A percentile compares a stretch with the other conserved stretches of the same genome.
phyloP scores from a whole-genome alignment of 768 basidiomycete genomes.

The Lanmaoa rubissima region DNA sequence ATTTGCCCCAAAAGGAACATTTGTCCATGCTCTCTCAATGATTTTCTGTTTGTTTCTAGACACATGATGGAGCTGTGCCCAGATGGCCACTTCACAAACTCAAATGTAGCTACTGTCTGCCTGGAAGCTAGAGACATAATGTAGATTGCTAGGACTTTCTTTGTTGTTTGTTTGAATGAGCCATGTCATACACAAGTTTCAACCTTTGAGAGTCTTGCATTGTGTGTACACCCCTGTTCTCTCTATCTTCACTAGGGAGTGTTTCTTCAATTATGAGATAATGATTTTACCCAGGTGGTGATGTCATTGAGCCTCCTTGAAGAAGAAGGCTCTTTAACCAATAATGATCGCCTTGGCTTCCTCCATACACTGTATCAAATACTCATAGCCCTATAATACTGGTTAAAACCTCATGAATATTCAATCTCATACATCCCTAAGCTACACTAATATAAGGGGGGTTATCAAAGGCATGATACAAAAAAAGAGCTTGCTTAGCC shows the following conservation, averaged over 20 bases:
- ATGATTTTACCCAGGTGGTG: background rate
- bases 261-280: slow-evolving; percentile 3
- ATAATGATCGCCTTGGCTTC: too few relatives aligned
- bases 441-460: too few relatives aligned
- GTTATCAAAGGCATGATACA: too few relatives aligned
- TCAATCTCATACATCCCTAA: too few relatives aligned
- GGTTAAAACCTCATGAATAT: too few relatives aligned
- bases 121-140: background rate
- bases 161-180: too few relatives aligned
- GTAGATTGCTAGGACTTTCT: background rate
- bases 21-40: background rate
- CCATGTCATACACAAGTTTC: background rate
- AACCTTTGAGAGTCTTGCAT: background rate
- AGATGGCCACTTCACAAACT: background rate
- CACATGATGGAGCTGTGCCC: background rate
- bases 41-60: too few relatives aligned
- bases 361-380: too few relatives aligned
- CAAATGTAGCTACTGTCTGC: background rate
- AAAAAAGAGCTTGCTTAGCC: too few relatives aligned
- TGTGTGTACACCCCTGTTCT: background rate
- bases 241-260: background rate
- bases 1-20: background rate
- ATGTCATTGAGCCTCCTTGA: background rate
- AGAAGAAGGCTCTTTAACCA: too few relatives aligned
- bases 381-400: too few relatives aligned